These are phyloP conservation scores for Lipomyces sp. DNA, from an alignment of 805 yeast genomes.

Conservation along the genomic window DNA sequence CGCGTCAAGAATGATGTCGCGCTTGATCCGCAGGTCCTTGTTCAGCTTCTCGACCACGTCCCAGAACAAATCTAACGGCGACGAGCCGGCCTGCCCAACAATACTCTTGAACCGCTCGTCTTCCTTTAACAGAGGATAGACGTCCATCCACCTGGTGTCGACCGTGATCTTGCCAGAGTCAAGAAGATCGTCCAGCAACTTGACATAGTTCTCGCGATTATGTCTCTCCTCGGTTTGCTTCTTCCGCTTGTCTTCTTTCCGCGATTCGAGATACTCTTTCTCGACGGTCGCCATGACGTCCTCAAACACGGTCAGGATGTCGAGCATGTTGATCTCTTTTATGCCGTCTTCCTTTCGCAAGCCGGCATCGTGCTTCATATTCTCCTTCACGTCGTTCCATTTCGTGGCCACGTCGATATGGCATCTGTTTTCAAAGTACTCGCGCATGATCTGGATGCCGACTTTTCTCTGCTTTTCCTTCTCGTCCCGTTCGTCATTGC, in stretches of 20 bases:
- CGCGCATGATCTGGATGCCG: constrained; percentile 13
- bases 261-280: constrained; percentile 32
- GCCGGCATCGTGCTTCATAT: constrained; percentile 33
- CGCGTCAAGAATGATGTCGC: constrained; percentile 55
- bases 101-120: constrained; percentile 57
- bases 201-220: constrained; percentile 60
- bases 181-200: constrained; percentile 43
- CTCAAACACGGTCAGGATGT: constrained; percentile 55
- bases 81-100: constrained; percentile 74
- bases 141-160: constrained; percentile 57
- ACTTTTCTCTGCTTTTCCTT: constrained; percentile 34
- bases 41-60: constrained; percentile 65
- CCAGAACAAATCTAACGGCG: constrained; percentile 71
- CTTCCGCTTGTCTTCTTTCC: constrained; percentile 34
- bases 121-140: constrained; percentile 50
- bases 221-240: constrained; percentile 59
- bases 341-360: constrained; percentile 32
- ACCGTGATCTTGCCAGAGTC: constrained; percentile 43
- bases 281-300: constrained; percentile 39
- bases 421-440: constrained; percentile 4
- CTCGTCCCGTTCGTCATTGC: constrained; percentile 5
- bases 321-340: constrained; percentile 49
- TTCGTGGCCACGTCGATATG: constrained; percentile 9
- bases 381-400: constrained; percentile 20
- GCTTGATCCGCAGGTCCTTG: constrained; percentile 53